Conservation (phyloP, 1,284 basidiomycete genomes). For the Chiua sp. region DNA sequence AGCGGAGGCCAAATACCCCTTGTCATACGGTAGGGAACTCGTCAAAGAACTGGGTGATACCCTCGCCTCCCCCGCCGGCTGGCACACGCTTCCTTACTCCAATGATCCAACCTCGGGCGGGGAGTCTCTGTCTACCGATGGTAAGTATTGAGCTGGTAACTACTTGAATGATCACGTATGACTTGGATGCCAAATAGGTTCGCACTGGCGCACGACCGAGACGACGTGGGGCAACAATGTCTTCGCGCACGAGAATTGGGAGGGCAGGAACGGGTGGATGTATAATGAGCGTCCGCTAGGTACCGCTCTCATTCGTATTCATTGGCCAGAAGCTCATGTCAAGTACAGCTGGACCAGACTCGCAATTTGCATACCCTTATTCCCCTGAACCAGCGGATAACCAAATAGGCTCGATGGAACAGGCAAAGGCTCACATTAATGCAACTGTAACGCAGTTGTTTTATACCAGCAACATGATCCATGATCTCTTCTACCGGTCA, state of each 20-base stretch:
- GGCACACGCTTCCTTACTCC: constrained; percentile 75
- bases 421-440: constrained; percentile 86
- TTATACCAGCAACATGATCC: constrained; percentile 89
- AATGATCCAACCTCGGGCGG: constrained; percentile 53
- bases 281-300: constrained; percentile 80
- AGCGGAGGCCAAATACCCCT: constrained; percentile 15
- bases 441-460: constrained; percentile 89
- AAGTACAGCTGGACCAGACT: constrained; percentile 9
- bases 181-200: constrained; percentile 26
- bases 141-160: neutral
- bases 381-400: constrained; percentile 55
- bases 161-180: neutral
- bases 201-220: constrained; percentile 65
- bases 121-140: constrained; percentile 15
- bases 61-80: constrained; percentile 85
- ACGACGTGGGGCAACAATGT: constrained; percentile 94
- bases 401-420: constrained; percentile 54
- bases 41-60: constrained; percentile 32
- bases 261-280: constrained; percentile 78
- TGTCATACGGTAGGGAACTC: constrained; percentile 28
- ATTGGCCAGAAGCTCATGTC: neutral
- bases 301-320: neutral
- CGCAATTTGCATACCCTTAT: constrained; percentile 76
- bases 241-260: constrained; percentile 91
- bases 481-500: constrained; percentile 75